phyloP scores from a whole-genome alignment of 768 basidiomycete genomes.

The Clitopilus passeckerianus region DNA sequence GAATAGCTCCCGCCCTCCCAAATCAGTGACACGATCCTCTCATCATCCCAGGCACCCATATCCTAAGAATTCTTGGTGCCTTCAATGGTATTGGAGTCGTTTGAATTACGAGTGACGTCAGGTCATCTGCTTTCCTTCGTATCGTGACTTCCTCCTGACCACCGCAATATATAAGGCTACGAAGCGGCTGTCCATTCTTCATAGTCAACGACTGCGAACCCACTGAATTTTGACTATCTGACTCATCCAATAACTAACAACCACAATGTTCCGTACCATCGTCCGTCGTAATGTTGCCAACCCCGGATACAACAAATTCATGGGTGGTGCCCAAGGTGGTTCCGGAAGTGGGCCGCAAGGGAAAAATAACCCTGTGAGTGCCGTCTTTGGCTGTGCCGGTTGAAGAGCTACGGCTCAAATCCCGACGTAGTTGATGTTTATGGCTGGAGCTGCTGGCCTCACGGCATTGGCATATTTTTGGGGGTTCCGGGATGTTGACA shows the following conservation, averaged over 20 bases:
- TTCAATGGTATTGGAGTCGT: too few species aligned
- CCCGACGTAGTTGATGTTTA: slow-evolving; percentile 8
- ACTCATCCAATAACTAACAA: not conserved
- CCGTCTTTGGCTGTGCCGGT: not conserved
- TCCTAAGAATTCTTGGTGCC: too few species aligned
- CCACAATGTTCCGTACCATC: not conserved
- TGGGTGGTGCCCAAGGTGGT: slow-evolving; percentile 5
- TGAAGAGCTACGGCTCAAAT: not conserved
- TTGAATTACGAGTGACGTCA: not conserved
- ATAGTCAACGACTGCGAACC: not conserved
- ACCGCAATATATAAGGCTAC: not conserved
- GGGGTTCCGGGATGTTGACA: slow-evolving; percentile 17
- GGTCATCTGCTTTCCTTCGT: not conserved
- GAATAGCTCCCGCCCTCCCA: too few species aligned
- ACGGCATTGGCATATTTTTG: slow-evolving; percentile 14
- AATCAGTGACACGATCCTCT: too few species aligned
- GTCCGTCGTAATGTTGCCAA: not conserved
- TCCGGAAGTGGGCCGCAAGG: slow-evolving; percentile 11
- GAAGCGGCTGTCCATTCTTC: not conserved
- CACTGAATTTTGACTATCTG: not conserved
- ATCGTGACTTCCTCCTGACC: not conserved
- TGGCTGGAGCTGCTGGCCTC: slow-evolving; percentile 11
- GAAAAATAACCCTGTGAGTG: slow-evolving; percentile 13
- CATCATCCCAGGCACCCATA: too few species aligned
- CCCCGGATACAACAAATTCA: slow-evolving; percentile 9